phyloP scores from a whole-genome alignment of 208 protist genomes.

The Crithidia bombi region DNA sequence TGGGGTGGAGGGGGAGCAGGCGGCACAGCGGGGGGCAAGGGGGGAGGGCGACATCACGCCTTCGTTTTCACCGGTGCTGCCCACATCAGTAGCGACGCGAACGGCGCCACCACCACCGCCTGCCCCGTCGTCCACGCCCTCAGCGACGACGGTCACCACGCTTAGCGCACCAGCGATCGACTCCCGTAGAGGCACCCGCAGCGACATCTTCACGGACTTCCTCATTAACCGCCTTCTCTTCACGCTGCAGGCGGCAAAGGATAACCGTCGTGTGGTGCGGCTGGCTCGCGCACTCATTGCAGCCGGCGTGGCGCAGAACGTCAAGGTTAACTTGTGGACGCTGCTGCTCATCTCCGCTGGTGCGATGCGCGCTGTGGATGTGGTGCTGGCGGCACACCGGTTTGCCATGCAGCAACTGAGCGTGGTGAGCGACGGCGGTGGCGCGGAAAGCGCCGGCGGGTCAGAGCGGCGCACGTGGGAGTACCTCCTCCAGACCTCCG shows the following conservation, averaged over 20 bases:
- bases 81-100: not conserved
- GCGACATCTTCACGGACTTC: conserved; percentile 22
- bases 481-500: conserved; percentile 78
- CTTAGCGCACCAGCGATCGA: not conserved
- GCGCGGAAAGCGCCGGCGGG: conserved; percentile 1
- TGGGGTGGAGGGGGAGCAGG: not conserved
- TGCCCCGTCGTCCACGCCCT: not conserved
- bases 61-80: not conserved
- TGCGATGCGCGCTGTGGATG: conserved; percentile 53
- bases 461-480: conserved; percentile 48
- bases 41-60: not conserved
- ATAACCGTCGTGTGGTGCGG: conserved; percentile 54
- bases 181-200: not conserved
- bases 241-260: conserved; percentile 53
- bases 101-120: no score
- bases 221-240: conserved; percentile 52
- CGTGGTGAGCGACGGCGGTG: conserved; percentile 6
- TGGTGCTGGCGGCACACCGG: conserved; percentile 55
- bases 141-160: not conserved
- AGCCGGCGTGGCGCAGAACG: conserved; percentile 20
- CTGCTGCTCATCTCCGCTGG: conserved; percentile 74
- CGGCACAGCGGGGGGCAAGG: not conserved
- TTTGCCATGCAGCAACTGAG: conserved; percentile 34
- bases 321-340: conserved; percentile 64
- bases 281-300: conserved; percentile 52